Evolutionary conservation across 2,329 filamentous ascomycete species (phyloP).

Genomic region (Didymella sp.): DNA sequence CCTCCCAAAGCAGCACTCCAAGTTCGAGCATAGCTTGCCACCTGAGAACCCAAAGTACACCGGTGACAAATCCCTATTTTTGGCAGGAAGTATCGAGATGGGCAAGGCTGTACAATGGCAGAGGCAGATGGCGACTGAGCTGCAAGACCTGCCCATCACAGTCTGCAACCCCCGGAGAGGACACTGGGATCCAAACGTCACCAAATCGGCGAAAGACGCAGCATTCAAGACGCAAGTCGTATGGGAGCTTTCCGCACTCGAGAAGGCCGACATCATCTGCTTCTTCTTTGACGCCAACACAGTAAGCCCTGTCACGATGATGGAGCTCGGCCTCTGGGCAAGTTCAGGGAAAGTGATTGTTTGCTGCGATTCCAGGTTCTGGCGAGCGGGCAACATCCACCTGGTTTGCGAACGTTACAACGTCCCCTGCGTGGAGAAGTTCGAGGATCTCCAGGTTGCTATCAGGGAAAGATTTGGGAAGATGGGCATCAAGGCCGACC

Average conservation of each 20-base stretch:
- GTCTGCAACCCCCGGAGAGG: conserved; percentile 64
- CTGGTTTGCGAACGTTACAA: conserved; percentile 61
- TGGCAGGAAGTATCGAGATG: conserved; percentile 64
- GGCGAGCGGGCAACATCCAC: conserved; percentile 67
- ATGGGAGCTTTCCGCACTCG: conserved; percentile 68
- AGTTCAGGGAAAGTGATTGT: conserved; percentile 58
- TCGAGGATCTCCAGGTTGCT: conserved; percentile 51
- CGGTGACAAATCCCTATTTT: conserved; percentile 58
- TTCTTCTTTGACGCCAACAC: conserved; percentile 64
- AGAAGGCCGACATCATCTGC: conserved; percentile 61
- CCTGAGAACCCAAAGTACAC: conserved; percentile 23
- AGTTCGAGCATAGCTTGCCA: conserved; percentile 27
- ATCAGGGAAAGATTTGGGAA: conserved; percentile 45
- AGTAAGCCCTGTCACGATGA: conserved; percentile 63
- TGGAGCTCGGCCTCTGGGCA: conserved; percentile 66
- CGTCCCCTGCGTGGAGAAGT: conserved; percentile 54
- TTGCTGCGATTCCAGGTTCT: conserved; percentile 60
- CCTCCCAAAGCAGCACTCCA: conserved; percentile 9
- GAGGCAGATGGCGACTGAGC: conserved; percentile 48
- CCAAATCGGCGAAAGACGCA: conserved; percentile 50
- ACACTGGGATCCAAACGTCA: conserved; percentile 64
- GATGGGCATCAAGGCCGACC: conserved; percentile 13
- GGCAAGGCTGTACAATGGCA: conserved; percentile 61
- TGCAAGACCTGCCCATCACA: conserved; percentile 58
- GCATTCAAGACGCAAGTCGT: conserved; percentile 62